A percentile compares a stretch with the other conserved stretches of the same genome.
phyloP scores from a whole-genome alignment of 2,329 filamentous ascomycete species.

The Fusarium avenaceum region DNA sequence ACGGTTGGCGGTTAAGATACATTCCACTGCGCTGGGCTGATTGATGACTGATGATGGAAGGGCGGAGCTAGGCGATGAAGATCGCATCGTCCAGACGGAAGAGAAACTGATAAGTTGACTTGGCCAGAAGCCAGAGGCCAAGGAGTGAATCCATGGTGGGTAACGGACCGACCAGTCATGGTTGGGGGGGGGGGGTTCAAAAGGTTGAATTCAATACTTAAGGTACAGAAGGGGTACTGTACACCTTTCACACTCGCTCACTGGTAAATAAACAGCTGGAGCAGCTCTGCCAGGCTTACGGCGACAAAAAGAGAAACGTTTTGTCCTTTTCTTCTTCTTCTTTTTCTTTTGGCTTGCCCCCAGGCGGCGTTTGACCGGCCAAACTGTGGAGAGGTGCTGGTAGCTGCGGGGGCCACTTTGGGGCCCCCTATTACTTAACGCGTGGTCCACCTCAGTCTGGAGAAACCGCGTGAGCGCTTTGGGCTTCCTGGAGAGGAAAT shows the following conservation, averaged over 20 bases:
- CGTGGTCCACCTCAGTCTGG: conserved; percentile 25
- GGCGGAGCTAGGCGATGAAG: conserved; percentile 9
- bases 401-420: conserved; percentile 30
- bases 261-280: conserved; percentile 1
- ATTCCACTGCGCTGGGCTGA: conserved; percentile 8
- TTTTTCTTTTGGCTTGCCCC: conserved; percentile 54
- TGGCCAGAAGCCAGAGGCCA: neutral
- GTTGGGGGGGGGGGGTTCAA: conserved; percentile 7
- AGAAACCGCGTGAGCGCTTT: conserved; percentile 36
- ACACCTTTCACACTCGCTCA: conserved; percentile 8
- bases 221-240: conserved; percentile 8
- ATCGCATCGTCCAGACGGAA: conserved; percentile 11
- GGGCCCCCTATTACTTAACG: conserved; percentile 31
- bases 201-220: neutral
- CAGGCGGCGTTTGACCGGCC: conserved; percentile 69
- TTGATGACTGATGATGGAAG: conserved; percentile 8
- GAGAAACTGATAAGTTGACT: conserved; percentile 10
- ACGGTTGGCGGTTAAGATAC: conserved; percentile 10
- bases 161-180: conserved; percentile 41
- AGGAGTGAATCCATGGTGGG: conserved; percentile 4
- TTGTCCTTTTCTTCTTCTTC: no score
- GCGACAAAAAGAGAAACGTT: conserved; percentile 10
- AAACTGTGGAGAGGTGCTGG: conserved; percentile 65
- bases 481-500: conserved; percentile 39
- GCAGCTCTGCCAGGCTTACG: conserved; percentile 12